phyloP scores from a whole-genome alignment of 2,329 filamentous ascomycete genomes.

The Ophiosphaerella herpotricha region DNA sequence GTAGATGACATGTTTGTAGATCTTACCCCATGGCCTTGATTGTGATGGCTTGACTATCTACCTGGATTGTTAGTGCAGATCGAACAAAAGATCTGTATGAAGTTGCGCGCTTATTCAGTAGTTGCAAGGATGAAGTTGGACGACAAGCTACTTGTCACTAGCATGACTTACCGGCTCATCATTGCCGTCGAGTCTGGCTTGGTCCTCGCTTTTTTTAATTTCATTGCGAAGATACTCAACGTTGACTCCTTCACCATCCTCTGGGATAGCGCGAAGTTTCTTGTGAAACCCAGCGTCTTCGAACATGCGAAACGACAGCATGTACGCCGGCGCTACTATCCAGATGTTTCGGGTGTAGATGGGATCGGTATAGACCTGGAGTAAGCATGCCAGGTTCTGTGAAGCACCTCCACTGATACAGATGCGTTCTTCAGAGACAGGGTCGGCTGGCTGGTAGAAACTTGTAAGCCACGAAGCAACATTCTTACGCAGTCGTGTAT shows the following conservation, averaged over 20 bases:
- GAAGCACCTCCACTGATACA: constrained; percentile 84
- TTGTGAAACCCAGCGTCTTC: constrained; percentile 75
- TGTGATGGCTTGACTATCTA: constrained; percentile 61
- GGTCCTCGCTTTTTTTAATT: constrained; percentile 56
- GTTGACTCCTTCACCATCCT: constrained; percentile 79
- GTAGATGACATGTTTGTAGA: constrained; percentile 88
- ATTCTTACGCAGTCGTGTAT: constrained; percentile 59
- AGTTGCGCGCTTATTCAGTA: too few species aligned
- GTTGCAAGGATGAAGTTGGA: background rate
- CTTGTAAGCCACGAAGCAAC: constrained; percentile 71
- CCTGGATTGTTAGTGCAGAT: constrained; percentile 13
- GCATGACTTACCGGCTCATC: constrained; percentile 49
- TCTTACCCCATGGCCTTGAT: constrained; percentile 65
- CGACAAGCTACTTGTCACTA: background rate
- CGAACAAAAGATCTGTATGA: background rate
- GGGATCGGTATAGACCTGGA: constrained; percentile 82
- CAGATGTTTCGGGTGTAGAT: constrained; percentile 74
- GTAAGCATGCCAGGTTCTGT: constrained; percentile 76
- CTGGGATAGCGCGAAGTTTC: constrained; percentile 70
- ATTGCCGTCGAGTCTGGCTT: constrained; percentile 45
- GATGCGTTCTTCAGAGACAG: constrained; percentile 63
- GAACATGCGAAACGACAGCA: constrained; percentile 83
- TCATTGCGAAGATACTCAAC: constrained; percentile 62
- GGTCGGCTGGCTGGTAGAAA: constrained; percentile 60
- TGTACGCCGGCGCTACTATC: constrained; percentile 82